A percentile compares a stretch with the other conserved stretches of the same genome.
phyloP scores from a whole-genome alignment of 129 eudicot genomes.

The Cynara cardunculus region DNA sequence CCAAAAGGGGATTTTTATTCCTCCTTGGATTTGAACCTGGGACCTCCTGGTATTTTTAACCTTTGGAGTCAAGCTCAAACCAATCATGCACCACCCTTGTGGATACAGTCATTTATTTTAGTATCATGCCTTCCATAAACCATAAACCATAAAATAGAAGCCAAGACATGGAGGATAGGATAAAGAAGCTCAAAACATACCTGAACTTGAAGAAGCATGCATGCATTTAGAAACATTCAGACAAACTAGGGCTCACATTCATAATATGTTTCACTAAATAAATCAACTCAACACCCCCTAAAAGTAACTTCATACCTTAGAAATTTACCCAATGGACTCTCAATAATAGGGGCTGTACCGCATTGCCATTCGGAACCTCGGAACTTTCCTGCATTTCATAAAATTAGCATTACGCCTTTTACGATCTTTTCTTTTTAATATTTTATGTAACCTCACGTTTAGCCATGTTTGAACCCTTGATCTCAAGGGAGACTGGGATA shows the following conservation, averaged over 20 bases:
- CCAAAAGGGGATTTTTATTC: too few species aligned
- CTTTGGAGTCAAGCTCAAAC: too few species aligned
- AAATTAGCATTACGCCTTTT: background rate
- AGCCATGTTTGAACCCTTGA: background rate
- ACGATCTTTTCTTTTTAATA: background rate
- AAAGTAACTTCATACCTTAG: background rate
- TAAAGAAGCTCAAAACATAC: background rate
- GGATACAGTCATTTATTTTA: background rate
- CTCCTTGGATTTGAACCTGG: too few species aligned
- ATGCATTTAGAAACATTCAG: background rate
- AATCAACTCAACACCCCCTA: background rate
- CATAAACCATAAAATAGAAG: background rate
- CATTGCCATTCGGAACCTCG: constrained; percentile 59
- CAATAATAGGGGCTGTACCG: constrained; percentile 59
- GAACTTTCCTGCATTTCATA: constrained; percentile 50
- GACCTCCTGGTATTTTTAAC: too few species aligned
- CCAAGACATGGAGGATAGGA: background rate
- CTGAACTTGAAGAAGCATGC: background rate
- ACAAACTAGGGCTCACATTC: background rate
- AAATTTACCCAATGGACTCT: constrained; percentile 1
- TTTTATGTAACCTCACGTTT: too few species aligned
- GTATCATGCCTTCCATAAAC: background rate
- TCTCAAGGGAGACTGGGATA: background rate
- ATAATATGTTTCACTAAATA: background rate
- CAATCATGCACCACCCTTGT: too few species aligned